Base-by-base conservation (phyloP, 2,329 filamentous ascomycete species). In the Nothophaeocryptopus gaeumannii region DNA sequence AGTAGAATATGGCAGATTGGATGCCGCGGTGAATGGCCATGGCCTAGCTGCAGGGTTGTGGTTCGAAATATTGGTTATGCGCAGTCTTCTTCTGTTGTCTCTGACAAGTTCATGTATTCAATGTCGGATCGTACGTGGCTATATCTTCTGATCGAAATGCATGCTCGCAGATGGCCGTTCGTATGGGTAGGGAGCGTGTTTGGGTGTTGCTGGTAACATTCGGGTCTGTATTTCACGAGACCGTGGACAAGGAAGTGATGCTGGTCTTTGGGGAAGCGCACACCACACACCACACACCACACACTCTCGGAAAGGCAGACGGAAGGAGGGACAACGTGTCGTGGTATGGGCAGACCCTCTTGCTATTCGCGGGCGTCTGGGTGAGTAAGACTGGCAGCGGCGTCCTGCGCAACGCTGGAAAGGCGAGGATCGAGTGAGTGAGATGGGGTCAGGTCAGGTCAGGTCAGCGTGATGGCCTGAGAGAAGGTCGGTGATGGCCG, bases 1-100 rank as follows among this genome's bases (percentile, higher is more conserved):
- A 78, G 74, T 88, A 89, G 75, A 90, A 91, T 67, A 88, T 73
- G 58, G 85, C 85, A 45, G 86, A 90, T 69, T 89, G 88, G 30
- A 89, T 74, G 62, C 75, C 75, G 53, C 73, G 70, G 46, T 65
- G 62, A 20, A 69, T 45, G 8, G 67, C 63, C 67, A 69, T 67
- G 50, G 45, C 50, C 35, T 31, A 41, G 34, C 15, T n/a, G 26
- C n/a, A 9, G 45, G 33, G 47, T 16, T 10, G 9, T 32, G 42
- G 16, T 47, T 45, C 43, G 20, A 26, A 4, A 26, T 26, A 26
- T 26, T 26, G 20, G 20, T 26, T 45, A 34, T 34, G 41, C 35
- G 41, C 34, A 11, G 33, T 29, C 16, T 29, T 29, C 9, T 15
- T 31, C 11, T 37, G 15, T 39, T 26, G 20, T 26, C 20, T 26